Conservation (phyloP, 495 filamentous ascomycete genomes). For the Staphylotrichum longicolle region DNA sequence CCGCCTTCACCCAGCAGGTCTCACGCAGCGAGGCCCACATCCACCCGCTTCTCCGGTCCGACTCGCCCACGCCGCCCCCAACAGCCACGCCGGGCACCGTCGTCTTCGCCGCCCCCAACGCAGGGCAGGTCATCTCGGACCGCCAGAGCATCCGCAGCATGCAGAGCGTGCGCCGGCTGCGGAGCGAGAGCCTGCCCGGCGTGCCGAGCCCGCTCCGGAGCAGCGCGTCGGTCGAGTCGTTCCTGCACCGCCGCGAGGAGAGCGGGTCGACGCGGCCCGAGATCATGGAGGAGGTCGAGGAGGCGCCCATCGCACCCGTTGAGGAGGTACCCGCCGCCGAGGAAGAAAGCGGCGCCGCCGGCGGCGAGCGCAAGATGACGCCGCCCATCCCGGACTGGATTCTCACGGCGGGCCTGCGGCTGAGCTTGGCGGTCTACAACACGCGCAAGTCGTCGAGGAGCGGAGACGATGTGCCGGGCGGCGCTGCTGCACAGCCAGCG, state of each 20-base stretch:
- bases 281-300: constrained; percentile 35
- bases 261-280: constrained; percentile 32
- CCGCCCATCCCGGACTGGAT: constrained; percentile 60
- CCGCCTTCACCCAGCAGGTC: constrained; percentile 36
- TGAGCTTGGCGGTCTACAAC: constrained; percentile 42
- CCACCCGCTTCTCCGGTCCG: constrained; percentile 79
- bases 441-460: constrained; percentile 24
- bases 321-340: not conserved
- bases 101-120: constrained; percentile 67
- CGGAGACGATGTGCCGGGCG: not conserved
- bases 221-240: constrained; percentile 50
- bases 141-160: constrained; percentile 54
- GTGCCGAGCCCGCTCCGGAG: constrained; percentile 53
- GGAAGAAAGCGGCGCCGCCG: too few relatives aligned
- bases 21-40: constrained; percentile 67
- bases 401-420: constrained; percentile 47
- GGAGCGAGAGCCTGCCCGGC: constrained; percentile 61
- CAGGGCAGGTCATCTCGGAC: constrained; percentile 63
- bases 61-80: constrained; percentile 68
- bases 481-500: too few relatives aligned
- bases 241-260: constrained; percentile 26
- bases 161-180: constrained; percentile 52
- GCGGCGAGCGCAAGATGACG: constrained; percentile 47
- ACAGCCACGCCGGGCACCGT: constrained; percentile 65
- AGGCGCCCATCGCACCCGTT: not conserved